Percentiles rank a stretch among this genome's conserved stretches.
phyloP scores from a whole-genome alignment of 2,329 filamentous ascomycete species.

The Colletotrichum kahawae region DNA sequence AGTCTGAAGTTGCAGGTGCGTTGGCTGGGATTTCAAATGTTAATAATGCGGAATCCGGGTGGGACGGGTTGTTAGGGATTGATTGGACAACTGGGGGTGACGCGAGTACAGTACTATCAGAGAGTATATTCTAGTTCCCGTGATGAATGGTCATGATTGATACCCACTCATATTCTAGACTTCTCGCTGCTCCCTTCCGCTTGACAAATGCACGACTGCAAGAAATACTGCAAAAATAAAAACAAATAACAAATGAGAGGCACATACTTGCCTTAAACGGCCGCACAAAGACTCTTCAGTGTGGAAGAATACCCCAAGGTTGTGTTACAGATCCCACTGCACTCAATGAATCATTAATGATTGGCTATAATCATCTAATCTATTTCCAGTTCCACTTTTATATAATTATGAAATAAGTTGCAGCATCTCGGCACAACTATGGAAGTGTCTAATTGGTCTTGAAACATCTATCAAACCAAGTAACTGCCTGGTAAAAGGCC shows the following conservation, averaged over 20 bases:
- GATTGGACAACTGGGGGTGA: background rate
- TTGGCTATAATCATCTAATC: background rate
- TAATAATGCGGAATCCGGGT: background rate
- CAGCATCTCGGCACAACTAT: background rate
- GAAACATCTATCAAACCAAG: conserved; percentile 15
- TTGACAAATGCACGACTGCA: background rate
- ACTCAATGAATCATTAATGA: background rate
- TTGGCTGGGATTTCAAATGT: background rate
- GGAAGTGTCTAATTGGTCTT: background rate
- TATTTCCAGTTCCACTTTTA: background rate
- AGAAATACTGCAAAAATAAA: background rate
- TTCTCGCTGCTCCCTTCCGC: background rate
- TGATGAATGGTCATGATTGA: background rate
- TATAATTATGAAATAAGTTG: background rate
- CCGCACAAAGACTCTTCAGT: background rate
- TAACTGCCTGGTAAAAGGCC: conserved; percentile 6
- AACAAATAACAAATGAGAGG: background rate
- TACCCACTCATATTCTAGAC: background rate
- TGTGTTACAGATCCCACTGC: accelerated
- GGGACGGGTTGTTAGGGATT: background rate
- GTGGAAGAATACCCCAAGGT: background rate
- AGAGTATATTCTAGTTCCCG: background rate
- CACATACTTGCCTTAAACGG: background rate
- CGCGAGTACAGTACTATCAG: background rate
- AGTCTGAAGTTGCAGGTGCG: background rate